These are phyloP conservation scores for Malus orientalis DNA, from an alignment of 306 rosid genomes.

Conservation along the genomic window DNA sequence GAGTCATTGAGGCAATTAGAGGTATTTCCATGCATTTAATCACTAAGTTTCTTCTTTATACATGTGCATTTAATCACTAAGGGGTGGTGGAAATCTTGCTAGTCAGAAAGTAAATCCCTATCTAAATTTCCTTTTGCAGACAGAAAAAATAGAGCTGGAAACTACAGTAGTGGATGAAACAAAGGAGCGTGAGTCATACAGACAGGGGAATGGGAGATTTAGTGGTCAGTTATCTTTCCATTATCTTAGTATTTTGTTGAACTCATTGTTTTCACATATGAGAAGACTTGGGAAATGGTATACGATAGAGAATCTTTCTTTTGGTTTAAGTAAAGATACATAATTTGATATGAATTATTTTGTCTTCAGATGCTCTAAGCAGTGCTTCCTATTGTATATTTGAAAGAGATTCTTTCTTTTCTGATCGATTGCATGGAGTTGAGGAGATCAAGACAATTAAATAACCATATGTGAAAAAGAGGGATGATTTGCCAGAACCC, in stretches of 20 bases:
- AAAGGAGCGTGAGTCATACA: slow-evolving; percentile 90
- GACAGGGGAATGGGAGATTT: slow-evolving; percentile 83
- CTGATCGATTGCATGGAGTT: slow-evolving; percentile 51
- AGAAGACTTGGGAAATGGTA: slow-evolving; percentile 53
- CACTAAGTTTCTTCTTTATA: not conserved
- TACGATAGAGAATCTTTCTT: slow-evolving; percentile 42
- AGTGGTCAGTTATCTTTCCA: slow-evolving; percentile 62
- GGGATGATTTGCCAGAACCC: slow-evolving; percentile 90
- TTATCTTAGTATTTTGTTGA: not conserved
- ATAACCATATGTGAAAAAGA: slow-evolving; percentile 77
- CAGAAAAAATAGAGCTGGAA: slow-evolving; percentile 97
- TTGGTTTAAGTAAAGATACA: slow-evolving; percentile 29
- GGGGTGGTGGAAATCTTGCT: not conserved
- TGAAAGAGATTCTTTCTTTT: slow-evolving; percentile 53
- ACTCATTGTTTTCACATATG: not conserved
- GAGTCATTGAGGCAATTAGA: slow-evolving; percentile 81
- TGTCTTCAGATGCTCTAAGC: slow-evolving; percentile 73
- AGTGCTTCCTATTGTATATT: slow-evolving; percentile 71
- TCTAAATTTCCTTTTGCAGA: slow-evolving; percentile 36
- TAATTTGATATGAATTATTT: slow-evolving; percentile 64
- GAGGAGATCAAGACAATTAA: slow-evolving; percentile 53
- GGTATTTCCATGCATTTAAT: slow-evolving; percentile 34
- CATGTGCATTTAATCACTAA: not conserved
- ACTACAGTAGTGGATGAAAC: slow-evolving; percentile 97
- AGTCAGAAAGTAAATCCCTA: not conserved